Evolutionary conservation across 129 eudicot species (phyloP), one percentile per base, ranked within the genome.

Genomic region (Artemisia annua): DNA sequence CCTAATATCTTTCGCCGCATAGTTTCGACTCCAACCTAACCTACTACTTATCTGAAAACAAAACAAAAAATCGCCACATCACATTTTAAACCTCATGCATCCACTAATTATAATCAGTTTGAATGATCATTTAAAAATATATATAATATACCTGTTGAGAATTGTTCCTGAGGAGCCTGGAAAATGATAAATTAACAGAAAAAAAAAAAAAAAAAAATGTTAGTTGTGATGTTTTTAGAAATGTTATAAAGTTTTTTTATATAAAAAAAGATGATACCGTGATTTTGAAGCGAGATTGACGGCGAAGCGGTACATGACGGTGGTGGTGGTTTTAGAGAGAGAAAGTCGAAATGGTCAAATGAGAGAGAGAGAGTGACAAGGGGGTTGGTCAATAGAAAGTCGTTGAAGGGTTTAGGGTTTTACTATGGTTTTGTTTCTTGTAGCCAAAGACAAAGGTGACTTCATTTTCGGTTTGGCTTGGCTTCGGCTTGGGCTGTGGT

Each of bases 1-100:
- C 46, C 67, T 88, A 20, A 91, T 85, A 30, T 88, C 96, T 67
- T 91, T 91, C 3, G 97, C 97, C 0, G 96, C 97, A 82, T 88
- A 91, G 63, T 88, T 84, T 55, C 97, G 67, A 10, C n/a, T 62
- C 67, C 67, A 62, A 32, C 49, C 48, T 32, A 62, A 28, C 46
- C 48, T 30, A 15, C 48, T 28, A 32, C 11, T 62, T 1, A 32
- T 4, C 49, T 62, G 67, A n/a, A n/a, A n/a, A n/a, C n/a, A n/a
- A n/a, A n/a, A n/a, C n/a, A n/a, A n/a, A n/a, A n/a, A n/a, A n/a
- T n/a, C n/a, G n/a, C n/a, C n/a, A n/a, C n/a, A n/a, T n/a, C n/a
- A n/a, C n/a, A n/a, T n/a, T n/a, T n/a, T n/a, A n/a, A n/a, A n/a
- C n/a, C n/a, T n/a, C n/a, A n/a, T n/a, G n/a, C n/a, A n/a, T n/a